Base-by-base conservation (phyloP, 306 rosid genomes). In the Rubus idaeus region DNA sequence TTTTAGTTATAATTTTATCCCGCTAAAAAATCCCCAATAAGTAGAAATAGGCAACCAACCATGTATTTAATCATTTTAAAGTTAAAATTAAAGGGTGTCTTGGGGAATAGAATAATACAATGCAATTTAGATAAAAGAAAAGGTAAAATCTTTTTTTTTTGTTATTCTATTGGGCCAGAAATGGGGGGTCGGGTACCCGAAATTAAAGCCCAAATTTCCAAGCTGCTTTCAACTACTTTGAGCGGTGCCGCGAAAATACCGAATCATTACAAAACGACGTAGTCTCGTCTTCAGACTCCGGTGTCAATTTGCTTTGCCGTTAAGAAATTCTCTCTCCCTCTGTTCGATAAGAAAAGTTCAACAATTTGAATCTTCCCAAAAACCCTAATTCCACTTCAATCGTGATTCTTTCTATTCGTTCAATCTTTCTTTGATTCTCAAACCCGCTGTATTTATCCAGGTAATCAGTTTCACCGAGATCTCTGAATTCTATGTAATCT, bases 311-410 rank as follows among this genome's bases (percentile, higher is more conserved):
- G 46, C 83, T 21, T 78, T 69, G 69, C 80, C 70, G 77, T 74
- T 68, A 53, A 52, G 82, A 30, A 56, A 57, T 8, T 55, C 52
- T 12, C 67, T 45, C 57, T 49, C 39, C 3, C 26, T 16, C 52
- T 18, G 30, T 20, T 30, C 20, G 20, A 41, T 61, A 57, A 57
- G 51, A 44, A 44, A 73, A 57, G 0, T 39, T 2, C 0, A 10
- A 9, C 14, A 5, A 13, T 45, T 61, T 37, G 69, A 66, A 73
- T 56, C 51, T 55, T 41, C 57, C 51, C 8, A 23, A 40, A 76
- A 78, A n/a, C 80, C 84, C 77, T 81, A 37, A 62, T 41, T 63
- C 70, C 17, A 65, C 14, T 21, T n/a, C 64, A 70, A 30, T 82
- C 61, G 12, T 30, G 35, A 30, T 30, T 30, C 35, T 55, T 49